These are phyloP conservation scores for Thraustochytrium striatum DNA, from an alignment of 352 stramenopile species.

Conservation along the genomic window DNA sequence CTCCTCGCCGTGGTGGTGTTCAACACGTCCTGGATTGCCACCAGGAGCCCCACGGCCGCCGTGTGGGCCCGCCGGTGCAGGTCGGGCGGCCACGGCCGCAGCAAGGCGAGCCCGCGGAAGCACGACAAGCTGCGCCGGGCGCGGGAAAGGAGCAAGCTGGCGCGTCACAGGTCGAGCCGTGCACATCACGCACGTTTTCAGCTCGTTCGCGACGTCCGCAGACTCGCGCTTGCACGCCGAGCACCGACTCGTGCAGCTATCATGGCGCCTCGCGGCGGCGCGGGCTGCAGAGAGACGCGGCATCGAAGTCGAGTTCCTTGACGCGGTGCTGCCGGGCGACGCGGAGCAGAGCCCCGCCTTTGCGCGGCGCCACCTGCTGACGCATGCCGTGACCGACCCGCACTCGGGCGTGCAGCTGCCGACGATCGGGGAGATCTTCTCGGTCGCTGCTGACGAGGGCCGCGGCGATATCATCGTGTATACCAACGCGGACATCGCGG, in stretches of 20 bases:
- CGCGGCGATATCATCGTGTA: slow-evolving; percentile 25
- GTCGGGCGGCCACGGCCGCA: too few species aligned
- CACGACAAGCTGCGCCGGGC: not conserved
- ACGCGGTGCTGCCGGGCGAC: slow-evolving; percentile 34
- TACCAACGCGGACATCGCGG: slow-evolving; percentile 50
- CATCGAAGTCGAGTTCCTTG: slow-evolving; percentile 33
- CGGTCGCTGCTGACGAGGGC: not conserved
- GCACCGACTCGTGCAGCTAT: slow-evolving; percentile 29
- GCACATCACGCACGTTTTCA: slow-evolving; percentile 46
- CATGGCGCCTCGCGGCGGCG: slow-evolving; percentile 15
- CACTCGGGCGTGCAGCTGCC: slow-evolving; percentile 19
- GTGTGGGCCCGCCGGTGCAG: not conserved
- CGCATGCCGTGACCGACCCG: slow-evolving; percentile 11
- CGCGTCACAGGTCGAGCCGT: not conserved
- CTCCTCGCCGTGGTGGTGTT: too few species aligned
- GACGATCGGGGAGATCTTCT: slow-evolving; percentile 33
- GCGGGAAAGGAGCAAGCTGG: not conserved
- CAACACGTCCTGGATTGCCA: too few species aligned
- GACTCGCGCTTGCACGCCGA: slow-evolving; percentile 4
- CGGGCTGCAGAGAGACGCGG: not conserved
- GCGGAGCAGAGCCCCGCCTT: not conserved
- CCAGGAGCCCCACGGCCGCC: not conserved
- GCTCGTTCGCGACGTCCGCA: not conserved
- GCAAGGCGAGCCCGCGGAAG: not conserved
- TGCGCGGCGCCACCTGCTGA: not conserved